These are phyloP conservation scores for Cinnamomum chago DNA, from an alignment of 164 flowering plant species.

Conservation along the genomic window DNA sequence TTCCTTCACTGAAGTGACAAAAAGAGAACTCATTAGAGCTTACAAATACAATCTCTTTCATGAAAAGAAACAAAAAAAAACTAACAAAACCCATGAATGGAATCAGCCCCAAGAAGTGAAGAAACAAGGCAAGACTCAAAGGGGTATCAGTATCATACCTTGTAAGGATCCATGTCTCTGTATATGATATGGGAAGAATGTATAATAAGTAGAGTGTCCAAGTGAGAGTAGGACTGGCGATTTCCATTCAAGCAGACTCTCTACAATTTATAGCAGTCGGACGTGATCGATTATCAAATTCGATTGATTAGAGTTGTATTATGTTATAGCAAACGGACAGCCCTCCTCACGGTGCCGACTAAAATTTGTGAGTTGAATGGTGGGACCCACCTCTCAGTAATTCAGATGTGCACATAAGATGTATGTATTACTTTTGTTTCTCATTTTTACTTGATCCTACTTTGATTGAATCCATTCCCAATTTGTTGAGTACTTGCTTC, in stretches of 20 bases:
- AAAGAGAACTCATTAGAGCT: background rate
- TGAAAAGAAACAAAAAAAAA: too few relatives aligned
- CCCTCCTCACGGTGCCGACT: background rate
- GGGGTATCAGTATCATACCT: background rate
- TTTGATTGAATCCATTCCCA: too few relatives aligned
- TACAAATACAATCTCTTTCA: too few relatives aligned
- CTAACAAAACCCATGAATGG: background rate
- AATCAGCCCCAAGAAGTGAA: background rate
- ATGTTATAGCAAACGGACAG: background rate
- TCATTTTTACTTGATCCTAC: too few relatives aligned
- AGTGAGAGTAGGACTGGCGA: background rate
- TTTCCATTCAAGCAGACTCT: background rate
- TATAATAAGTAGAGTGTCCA: background rate
- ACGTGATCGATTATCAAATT: background rate
- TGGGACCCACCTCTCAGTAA: too few relatives aligned
- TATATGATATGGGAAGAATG: background rate
- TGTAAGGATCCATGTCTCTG: background rate
- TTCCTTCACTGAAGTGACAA: background rate
- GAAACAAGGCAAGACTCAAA: background rate
- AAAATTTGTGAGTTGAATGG: too few relatives aligned
- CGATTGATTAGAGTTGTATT: background rate
- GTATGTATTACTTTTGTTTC: too few relatives aligned
- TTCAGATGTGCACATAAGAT: too few relatives aligned
- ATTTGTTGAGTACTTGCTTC: too few relatives aligned
- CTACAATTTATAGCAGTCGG: background rate